These are phyloP conservation scores for Huiozyma naganishii DNA, from an alignment of 805 yeast species.

Conservation along the genomic window DNA sequence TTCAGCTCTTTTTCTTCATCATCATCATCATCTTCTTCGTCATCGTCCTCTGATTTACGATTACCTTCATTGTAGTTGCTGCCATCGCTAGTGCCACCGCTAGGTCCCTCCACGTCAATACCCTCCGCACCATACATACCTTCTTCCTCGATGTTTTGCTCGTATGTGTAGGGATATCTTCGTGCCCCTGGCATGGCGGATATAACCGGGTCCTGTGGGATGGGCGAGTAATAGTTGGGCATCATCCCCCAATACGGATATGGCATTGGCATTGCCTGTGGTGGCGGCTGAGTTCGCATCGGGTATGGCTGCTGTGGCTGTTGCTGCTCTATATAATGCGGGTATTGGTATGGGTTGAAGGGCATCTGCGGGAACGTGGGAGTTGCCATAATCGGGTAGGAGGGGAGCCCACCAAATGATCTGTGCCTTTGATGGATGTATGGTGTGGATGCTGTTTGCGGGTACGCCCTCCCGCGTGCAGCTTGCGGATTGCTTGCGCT, in stretches of 20 bases:
- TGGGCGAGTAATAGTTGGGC: neutral
- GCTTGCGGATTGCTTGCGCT: neutral
- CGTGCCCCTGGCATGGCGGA: neutral
- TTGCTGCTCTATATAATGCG: neutral
- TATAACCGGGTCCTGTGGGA: neutral
- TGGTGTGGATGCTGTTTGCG: conserved; percentile 1
- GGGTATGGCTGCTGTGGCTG: neutral
- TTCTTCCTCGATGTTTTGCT: too few relatives aligned
- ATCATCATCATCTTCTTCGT: neutral
- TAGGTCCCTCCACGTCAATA: too few relatives aligned
- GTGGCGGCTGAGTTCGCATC: neutral
- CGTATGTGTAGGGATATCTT: too few relatives aligned
- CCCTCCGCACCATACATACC: too few relatives aligned
- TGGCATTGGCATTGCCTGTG: neutral
- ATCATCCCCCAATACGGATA: neutral
- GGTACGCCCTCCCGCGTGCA: neutral
- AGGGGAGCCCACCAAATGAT: neutral
- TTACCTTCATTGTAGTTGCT: neutral
- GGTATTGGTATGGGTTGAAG: neutral
- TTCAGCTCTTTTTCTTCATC: conserved; percentile 1
- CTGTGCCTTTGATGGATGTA: neutral
- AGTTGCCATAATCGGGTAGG: neutral
- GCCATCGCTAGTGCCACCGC: too few relatives aligned
- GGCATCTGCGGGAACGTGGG: neutral
- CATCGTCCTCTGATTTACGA: neutral